Conservation (phyloP, 192 early-diverging fungal species). For the Coemansia sp. region DNA sequence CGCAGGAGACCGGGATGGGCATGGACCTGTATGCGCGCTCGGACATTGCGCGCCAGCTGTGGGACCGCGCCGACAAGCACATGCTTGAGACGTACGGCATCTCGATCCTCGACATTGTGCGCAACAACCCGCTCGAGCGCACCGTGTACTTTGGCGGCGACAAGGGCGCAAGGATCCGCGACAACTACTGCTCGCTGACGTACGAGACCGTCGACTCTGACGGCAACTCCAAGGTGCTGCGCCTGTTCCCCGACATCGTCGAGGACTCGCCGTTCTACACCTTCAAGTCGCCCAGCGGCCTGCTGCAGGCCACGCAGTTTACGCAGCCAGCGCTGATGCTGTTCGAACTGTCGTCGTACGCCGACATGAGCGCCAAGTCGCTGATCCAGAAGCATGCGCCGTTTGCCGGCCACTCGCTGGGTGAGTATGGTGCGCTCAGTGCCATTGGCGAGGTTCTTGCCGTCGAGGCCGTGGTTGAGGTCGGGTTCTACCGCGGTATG, state of each 20-base stretch:
- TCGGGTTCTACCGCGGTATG: constrained; percentile 97
- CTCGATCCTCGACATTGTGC: constrained; percentile 45
- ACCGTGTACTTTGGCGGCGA: constrained; percentile 59
- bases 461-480: constrained; percentile 82
- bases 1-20: constrained; percentile 94
- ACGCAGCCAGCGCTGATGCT: constrained; percentile 90
- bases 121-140: constrained; percentile 57
- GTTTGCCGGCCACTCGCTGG: constrained; percentile 94
- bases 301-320: constrained; percentile 93
- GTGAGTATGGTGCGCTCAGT: constrained; percentile 91
- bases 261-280: constrained; percentile 80
- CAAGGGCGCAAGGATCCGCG: constrained; percentile 39
- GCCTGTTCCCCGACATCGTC: constrained; percentile 88
- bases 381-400: constrained; percentile 81
- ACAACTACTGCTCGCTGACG: constrained; percentile 80
- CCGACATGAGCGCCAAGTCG: constrained; percentile 86
- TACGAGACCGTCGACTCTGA: constrained; percentile 81
- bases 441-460: constrained; percentile 85
- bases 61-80: constrained; percentile 89
- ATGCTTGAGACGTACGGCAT: constrained; percentile 79
- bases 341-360: constrained; percentile 89
- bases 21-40: constrained; percentile 89
- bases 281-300: constrained; percentile 82
- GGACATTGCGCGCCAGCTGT: constrained; percentile 78
- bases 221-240: constrained; percentile 72